Percentiles rank a stretch among this genome's conserved stretches.
Conservation (phyloP, 352 stramenopile genomes). For the Phytophthora quininea region DNA sequence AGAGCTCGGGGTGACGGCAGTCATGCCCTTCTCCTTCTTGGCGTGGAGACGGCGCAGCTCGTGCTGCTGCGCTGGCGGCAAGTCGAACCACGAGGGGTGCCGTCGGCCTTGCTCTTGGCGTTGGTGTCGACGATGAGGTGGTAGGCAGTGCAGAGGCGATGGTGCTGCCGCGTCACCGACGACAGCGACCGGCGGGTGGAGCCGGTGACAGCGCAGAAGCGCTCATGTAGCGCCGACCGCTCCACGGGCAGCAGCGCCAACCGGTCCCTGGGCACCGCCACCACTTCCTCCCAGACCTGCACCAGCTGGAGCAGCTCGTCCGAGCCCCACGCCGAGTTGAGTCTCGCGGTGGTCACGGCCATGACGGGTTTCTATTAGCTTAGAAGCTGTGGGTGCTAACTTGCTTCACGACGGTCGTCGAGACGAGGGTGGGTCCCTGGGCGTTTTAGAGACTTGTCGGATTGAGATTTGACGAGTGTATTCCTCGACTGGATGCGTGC, state of each 20-base stretch:
- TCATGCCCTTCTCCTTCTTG: conserved; percentile 43
- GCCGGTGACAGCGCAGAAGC: conserved; percentile 29
- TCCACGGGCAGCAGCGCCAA: conserved; percentile 26
- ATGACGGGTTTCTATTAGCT: not conserved
- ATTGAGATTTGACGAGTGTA: conserved; percentile 1
- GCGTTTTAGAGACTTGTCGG: conserved; percentile 1
- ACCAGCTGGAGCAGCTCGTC: conserved; percentile 39
- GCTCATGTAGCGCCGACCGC: conserved; percentile 30
- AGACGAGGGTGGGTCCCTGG: not conserved
- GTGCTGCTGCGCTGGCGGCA: conserved; percentile 32
- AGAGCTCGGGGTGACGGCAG: conserved; percentile 31
- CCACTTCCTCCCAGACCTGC: conserved; percentile 36
- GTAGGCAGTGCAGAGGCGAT: conserved; percentile 39
- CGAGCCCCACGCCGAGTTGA: conserved; percentile 32
- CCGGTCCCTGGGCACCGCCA: conserved; percentile 32
- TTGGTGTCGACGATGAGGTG: conserved; percentile 40
- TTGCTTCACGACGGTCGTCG: not conserved
- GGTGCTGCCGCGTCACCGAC: conserved; percentile 34
- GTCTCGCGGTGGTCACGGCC: not conserved
- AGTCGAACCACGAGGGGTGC: conserved; percentile 36
- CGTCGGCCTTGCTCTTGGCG: conserved; percentile 16
- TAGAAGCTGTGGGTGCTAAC: not conserved
- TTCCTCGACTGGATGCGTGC: conserved; percentile 30
- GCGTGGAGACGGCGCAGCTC: conserved; percentile 28
- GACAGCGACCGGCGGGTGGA: conserved; percentile 24